These are phyloP conservation scores for Penicillium canescens DNA, from an alignment of 495 filamentous ascomycete genomes.

Conservation along the genomic window DNA sequence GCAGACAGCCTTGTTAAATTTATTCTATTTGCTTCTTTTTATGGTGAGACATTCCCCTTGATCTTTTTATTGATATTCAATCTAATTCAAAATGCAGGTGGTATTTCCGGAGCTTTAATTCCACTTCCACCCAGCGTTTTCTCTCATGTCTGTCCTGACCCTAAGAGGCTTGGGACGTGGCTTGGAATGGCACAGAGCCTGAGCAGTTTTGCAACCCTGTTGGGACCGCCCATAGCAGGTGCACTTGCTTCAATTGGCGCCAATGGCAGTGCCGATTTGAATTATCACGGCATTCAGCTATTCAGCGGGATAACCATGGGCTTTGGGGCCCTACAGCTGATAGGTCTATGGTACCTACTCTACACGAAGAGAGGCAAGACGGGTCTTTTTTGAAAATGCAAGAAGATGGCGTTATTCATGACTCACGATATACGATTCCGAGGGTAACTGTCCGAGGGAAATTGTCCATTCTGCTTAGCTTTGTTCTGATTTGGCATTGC, in stretches of 20 bases:
- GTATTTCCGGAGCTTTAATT: slow-evolving; percentile 67
- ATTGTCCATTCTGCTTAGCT: too few species aligned
- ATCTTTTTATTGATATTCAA: not conserved
- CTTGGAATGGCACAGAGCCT: slow-evolving; percentile 76
- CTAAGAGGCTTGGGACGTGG: slow-evolving; percentile 59
- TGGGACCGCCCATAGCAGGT: slow-evolving; percentile 68
- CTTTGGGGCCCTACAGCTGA: slow-evolving; percentile 14
- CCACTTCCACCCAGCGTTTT: slow-evolving; percentile 59
- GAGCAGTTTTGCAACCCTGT: slow-evolving; percentile 63
- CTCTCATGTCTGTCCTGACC: slow-evolving; percentile 62
- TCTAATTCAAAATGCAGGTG: slow-evolving; percentile 30
- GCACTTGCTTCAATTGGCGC: slow-evolving; percentile 34
- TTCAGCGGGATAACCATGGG: slow-evolving; percentile 27
- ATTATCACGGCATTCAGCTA: slow-evolving; percentile 24
- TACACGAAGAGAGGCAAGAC: slow-evolving; percentile 20
- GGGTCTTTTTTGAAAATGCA: slow-evolving; percentile 14
- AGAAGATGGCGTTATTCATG: not conserved
- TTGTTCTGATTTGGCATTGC: too few species aligned
- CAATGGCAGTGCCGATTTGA: slow-evolving; percentile 20
- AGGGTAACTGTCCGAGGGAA: too few species aligned
- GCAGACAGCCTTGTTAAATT: slow-evolving; percentile 52
- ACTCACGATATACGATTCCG: not conserved
- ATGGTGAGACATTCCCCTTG: slow-evolving; percentile 30
- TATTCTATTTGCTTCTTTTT: slow-evolving; percentile 61
- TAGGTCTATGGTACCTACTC: slow-evolving; percentile 22